phyloP scores from a whole-genome alignment of 208 protist species.

The Wallacemonas sp. region DNA sequence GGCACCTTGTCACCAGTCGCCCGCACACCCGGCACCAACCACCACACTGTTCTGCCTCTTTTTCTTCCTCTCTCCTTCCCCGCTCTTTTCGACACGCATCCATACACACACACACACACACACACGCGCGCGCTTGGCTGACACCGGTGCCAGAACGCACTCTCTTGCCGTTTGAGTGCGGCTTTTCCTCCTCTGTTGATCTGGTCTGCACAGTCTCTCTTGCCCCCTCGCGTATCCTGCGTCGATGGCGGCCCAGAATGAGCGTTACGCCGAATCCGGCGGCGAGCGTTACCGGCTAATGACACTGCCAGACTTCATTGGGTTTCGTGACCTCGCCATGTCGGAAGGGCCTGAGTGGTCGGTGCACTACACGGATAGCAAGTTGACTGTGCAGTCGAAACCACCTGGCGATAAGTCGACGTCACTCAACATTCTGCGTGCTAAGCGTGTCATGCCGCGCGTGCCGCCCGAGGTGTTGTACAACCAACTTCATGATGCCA shows the following conservation, averaged over 20 bases:
- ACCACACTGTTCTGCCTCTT: no score
- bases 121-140: no score
- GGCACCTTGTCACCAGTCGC: no score
- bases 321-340: slow-evolving; percentile 54
- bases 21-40: no score
- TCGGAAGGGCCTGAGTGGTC: slow-evolving; percentile 38
- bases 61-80: no score
- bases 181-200: background rate
- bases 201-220: background rate
- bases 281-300: slow-evolving; percentile 59
- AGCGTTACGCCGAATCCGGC: slow-evolving; percentile 38
- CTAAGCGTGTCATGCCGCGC: slow-evolving; percentile 55
- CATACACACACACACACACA: no score
- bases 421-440: slow-evolving; percentile 76
- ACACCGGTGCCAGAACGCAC: no score
- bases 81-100: no score
- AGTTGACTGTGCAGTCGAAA: slow-evolving; percentile 55
- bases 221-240: background rate
- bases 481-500: slow-evolving; percentile 83
- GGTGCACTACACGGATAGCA: slow-evolving; percentile 41
- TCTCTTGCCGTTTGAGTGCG: no score
- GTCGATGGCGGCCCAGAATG: background rate
- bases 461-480: slow-evolving; percentile 74
- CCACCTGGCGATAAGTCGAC: slow-evolving; percentile 45
- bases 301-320: slow-evolving; percentile 64